A percentile compares a stretch with the other conserved stretches of the same genome.
Conservation (phyloP, 306 rosid genomes). For the Acacia acuminata region DNA sequence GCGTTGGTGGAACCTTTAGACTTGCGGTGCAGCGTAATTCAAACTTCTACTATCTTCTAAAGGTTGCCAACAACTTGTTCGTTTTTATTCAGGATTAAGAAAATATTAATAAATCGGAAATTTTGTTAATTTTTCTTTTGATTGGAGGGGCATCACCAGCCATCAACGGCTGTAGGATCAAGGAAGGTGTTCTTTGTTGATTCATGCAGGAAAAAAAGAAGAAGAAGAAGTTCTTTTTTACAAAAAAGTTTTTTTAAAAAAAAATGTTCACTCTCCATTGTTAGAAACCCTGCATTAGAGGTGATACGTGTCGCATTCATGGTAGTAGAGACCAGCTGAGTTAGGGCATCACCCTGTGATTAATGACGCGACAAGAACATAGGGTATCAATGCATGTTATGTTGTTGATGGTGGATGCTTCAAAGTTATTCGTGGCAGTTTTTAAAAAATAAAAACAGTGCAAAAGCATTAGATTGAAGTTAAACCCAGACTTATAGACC, state of each 20-base stretch:
- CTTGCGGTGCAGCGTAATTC: not conserved
- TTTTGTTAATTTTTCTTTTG: not conserved
- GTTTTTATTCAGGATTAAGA: not conserved
- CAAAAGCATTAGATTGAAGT: not conserved
- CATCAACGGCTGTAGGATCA: not conserved
- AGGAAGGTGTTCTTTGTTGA: not conserved
- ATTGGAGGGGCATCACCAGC: not conserved
- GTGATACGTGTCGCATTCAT: not conserved
- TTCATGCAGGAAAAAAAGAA: not conserved
- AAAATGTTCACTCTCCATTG: not conserved
- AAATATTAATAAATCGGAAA: not conserved
- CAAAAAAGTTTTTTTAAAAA: not conserved
- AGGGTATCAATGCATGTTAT: not conserved
- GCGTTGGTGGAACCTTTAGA: constrained; percentile 33
- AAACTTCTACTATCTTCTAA: not conserved
- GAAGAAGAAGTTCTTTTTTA: not conserved
- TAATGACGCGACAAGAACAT: not conserved
- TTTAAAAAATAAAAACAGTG: not conserved
- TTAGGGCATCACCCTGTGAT: not conserved
- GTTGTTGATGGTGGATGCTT: not conserved
- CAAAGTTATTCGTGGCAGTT: not conserved
- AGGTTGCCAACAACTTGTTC: not conserved
- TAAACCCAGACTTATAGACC: not conserved
- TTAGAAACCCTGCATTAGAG: not conserved
- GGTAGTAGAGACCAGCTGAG: not conserved